Evolutionary conservation across 192 early-diverging fungal genomes (phyloP).

Genomic region (Gaertneriomyces semiglobifer): DNA sequence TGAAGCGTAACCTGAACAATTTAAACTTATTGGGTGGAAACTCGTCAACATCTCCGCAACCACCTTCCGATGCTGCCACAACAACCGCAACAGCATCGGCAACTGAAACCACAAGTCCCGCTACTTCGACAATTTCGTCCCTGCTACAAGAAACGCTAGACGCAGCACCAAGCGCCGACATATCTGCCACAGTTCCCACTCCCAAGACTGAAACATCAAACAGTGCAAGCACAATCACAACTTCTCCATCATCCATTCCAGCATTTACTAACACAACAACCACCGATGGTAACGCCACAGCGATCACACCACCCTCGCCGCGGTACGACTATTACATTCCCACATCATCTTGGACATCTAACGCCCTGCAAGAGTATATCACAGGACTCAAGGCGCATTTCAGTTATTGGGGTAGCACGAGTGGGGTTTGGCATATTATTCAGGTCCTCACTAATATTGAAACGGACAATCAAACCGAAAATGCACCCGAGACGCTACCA

Average conservation of each 20-base stretch:
- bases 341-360: slow-evolving; percentile 38
- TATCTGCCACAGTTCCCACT: neutral
- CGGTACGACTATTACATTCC: slow-evolving; percentile 46
- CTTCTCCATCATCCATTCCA: neutral
- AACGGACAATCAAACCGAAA: no score
- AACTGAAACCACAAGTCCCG: neutral
- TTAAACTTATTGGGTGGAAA: neutral
- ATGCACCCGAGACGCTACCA: no score
- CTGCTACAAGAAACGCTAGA: neutral
- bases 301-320: slow-evolving; percentile 20
- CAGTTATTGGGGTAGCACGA: slow-evolving; percentile 46
- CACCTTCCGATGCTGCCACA: neutral
- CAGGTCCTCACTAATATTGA: no score
- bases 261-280: no score
- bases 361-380: slow-evolving; percentile 44
- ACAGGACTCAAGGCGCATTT: slow-evolving; percentile 48
- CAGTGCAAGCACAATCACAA: neutral
- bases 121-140: neutral
- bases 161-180: neutral
- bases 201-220: neutral
- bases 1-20: neutral
- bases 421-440: slow-evolving; percentile 38
- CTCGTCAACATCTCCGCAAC: neutral
- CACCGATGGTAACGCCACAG: neutral
- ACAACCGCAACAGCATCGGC: neutral